Evolutionary conservation across 164 flowering plant genomes (phyloP).

Genomic region (Vitis cinerea): DNA sequence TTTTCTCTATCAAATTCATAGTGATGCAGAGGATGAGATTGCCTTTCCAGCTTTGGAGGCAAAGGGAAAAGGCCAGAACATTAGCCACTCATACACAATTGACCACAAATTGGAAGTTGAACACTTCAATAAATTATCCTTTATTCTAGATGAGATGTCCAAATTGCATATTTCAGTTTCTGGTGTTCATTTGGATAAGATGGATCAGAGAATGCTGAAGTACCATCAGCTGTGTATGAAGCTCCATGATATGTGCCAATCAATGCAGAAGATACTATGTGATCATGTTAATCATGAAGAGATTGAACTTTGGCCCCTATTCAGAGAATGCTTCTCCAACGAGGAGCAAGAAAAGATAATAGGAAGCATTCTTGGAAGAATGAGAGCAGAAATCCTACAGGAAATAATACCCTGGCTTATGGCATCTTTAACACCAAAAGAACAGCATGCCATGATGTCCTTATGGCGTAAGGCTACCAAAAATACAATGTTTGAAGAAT

Average conservation of each 20-base stretch:
- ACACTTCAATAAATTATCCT: conserved; percentile 45
- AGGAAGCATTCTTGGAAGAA: conserved; percentile 75
- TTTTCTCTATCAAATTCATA: conserved; percentile 55
- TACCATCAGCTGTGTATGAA: conserved; percentile 43
- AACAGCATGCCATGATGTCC: conserved; percentile 58
- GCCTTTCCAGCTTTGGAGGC: conserved; percentile 89
- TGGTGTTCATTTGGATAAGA: conserved; percentile 9
- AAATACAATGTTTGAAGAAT: conserved; percentile 82
- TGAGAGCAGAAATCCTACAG: conserved; percentile 64
- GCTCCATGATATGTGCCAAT: conserved; percentile 65
- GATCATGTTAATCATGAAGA: conserved; percentile 78
- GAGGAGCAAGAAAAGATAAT: conserved; percentile 80
- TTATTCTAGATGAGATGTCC: conserved; percentile 50
- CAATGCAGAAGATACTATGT: conserved; percentile 45
- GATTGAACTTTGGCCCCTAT: conserved; percentile 71
- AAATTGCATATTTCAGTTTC: conserved; percentile 32
- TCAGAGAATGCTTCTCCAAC: conserved; percentile 52
- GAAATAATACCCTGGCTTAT: conserved; percentile 84
- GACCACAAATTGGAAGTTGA: conserved; percentile 73
- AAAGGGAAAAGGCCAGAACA: conserved; percentile 53
- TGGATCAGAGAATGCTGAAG: conserved; percentile 23
- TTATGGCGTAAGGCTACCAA: conserved; percentile 65
- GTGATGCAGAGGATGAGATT: conserved; percentile 73
- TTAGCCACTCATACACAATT: conserved; percentile 56
- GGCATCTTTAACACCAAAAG: conserved; percentile 53